Percentiles rank a stretch among this genome's conserved stretches.
Conservation (phyloP, 2,329 filamentous ascomycete species). For the Cercospora sp. region DNA sequence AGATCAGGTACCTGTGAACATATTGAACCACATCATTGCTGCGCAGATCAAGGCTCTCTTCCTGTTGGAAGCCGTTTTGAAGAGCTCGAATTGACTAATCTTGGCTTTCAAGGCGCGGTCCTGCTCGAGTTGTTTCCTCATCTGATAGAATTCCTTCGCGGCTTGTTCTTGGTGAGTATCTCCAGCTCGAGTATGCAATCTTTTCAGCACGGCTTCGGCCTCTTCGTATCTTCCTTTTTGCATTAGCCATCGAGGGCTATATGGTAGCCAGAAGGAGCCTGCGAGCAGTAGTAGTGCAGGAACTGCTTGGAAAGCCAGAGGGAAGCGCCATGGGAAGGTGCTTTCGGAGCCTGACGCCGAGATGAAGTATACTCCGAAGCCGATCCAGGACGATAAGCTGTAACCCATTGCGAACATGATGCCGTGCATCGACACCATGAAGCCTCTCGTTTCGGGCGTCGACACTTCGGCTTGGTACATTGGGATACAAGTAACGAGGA, state of each 20-base stretch:
- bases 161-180: slow-evolving; percentile 43
- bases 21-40: slow-evolving; percentile 41
- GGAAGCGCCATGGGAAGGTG: slow-evolving; percentile 49
- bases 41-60: slow-evolving; percentile 44
- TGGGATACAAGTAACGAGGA: slow-evolving; percentile 32
- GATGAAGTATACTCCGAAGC: slow-evolving; percentile 45
- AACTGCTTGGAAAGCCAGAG: slow-evolving; percentile 47
- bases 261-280: slow-evolving; percentile 42
- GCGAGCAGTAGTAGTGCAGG: slow-evolving; percentile 45
- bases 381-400: slow-evolving; percentile 44
- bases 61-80: slow-evolving; percentile 45
- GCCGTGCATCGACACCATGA: slow-evolving; percentile 45
- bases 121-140: slow-evolving; percentile 48
- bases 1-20: slow-evolving; percentile 25
- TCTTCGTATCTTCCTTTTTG: slow-evolving; percentile 29
- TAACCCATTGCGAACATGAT: slow-evolving; percentile 48
- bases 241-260: slow-evolving; percentile 34
- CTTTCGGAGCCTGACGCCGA: slow-evolving; percentile 30
- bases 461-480: slow-evolving; percentile 47
- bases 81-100: slow-evolving; percentile 41
- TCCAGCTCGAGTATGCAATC: slow-evolving; percentile 46
- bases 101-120: slow-evolving; percentile 40
- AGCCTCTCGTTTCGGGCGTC: slow-evolving; percentile 43
- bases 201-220: slow-evolving; percentile 45
- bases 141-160: slow-evolving; percentile 46